Conservation (phyloP, 495 filamentous ascomycete species). For the Trichocladium antarcticum region DNA sequence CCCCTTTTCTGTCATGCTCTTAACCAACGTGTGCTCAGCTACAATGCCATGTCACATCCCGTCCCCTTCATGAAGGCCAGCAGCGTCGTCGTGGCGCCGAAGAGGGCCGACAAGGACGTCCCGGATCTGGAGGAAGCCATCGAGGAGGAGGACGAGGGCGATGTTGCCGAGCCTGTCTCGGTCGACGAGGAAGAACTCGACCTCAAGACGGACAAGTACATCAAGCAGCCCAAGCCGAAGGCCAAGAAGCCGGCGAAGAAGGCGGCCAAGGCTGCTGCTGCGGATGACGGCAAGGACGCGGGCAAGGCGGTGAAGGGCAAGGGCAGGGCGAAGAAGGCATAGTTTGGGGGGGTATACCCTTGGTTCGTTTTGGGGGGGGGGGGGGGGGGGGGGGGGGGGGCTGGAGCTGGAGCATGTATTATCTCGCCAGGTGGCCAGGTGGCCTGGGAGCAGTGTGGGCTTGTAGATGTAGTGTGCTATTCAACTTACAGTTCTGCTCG, state of each 20-base stretch:
- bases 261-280: slow-evolving; percentile 22
- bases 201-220: slow-evolving; percentile 89
- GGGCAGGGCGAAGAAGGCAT: slow-evolving; percentile 18
- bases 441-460: no score
- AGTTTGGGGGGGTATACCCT: no score
- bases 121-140: slow-evolving; percentile 95
- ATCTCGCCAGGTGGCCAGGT: neutral
- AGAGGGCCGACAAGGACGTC: slow-evolving; percentile 60
- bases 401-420: neutral
- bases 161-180: slow-evolving; percentile 49
- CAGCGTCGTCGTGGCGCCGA: slow-evolving; percentile 58
- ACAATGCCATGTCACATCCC: slow-evolving; percentile 79
- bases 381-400: neutral
- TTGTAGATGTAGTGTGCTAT: no score
- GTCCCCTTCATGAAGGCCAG: slow-evolving; percentile 92
- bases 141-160: slow-evolving; percentile 78
- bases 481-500: no score
- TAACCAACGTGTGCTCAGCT: slow-evolving; percentile 39
- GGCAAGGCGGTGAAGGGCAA: slow-evolving; percentile 17
- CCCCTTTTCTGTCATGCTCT: neutral
- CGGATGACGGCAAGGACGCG: slow-evolving; percentile 21
- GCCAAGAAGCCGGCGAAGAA: slow-evolving; percentile 41
- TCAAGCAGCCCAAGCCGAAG: slow-evolving; percentile 76
- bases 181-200: slow-evolving; percentile 61
- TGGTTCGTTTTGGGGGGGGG: no score